Evolutionary conservation across 2,329 filamentous ascomycete genomes (phyloP), one percentile per base, ranked within the genome.

Genomic region (Cladosporium sp.): DNA sequence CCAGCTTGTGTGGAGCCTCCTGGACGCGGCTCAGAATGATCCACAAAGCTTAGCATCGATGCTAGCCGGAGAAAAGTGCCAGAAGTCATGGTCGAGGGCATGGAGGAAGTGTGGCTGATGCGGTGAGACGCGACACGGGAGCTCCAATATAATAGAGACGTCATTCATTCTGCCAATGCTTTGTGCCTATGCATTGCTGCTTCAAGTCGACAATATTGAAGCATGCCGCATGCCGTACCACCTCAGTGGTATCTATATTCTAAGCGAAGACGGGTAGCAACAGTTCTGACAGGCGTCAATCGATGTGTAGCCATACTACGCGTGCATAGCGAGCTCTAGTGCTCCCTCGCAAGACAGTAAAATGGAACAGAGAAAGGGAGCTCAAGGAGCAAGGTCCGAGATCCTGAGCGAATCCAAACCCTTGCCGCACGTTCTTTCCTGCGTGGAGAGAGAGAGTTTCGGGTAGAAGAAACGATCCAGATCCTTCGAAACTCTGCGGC

Each of bases 81-180:
- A 63, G 60, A 63, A 63, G 60, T 63, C 60, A 13, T 56, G 18
- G 59, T n/a, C 21, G 21, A 7, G 32, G 16, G 57, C 39, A 48
- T 48, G 13, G 23, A 16, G 25, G 28, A 32, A 30, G 16, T 61
- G 60, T 63, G 60, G 60, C 60, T 63, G 49, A 56, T n/a, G 34
- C 60, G 59, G 59, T 48, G 53, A n/a, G 26, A 62, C 21, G 59
- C 21, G 48, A 51, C 43, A 39, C 60, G 60, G 43, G 21, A 56
- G 49, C 25, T 28, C 32, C 34, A 56, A 63, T 63, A 25, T 56
- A 56, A 54, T 63, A 28, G 60, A 63, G 60, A 63, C 60, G 60
- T 63, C 60, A 63, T 63, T 18, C 60, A 63, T 63, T 56, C 23
- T 63, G 34, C n/a, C n/a, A n/a, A n/a, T n/a, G n/a, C 36, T 10